A percentile compares a stretch with the other conserved stretches of the same genome.
Evolutionary conservation across 2,329 filamentous ascomycete species (phyloP).

Genomic region (Colletotrichum horii): DNA sequence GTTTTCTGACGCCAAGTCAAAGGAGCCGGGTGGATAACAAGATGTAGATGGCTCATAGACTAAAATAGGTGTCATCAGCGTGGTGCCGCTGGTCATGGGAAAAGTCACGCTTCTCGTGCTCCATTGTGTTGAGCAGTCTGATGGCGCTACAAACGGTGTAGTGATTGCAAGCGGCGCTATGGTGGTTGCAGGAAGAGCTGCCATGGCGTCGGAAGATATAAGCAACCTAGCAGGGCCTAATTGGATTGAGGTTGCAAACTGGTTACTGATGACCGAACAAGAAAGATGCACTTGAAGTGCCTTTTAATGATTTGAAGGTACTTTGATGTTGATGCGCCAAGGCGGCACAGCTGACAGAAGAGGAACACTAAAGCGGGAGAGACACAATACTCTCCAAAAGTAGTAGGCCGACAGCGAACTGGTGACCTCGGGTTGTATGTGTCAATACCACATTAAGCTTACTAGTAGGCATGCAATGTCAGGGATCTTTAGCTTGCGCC

Average conservation of each 20-base stretch:
- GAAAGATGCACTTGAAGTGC: not conserved
- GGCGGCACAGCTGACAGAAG: not conserved
- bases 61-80: not conserved
- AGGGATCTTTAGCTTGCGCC: not conserved
- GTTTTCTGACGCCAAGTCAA: not conserved
- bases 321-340: not conserved
- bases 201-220: not conserved
- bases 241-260: not conserved
- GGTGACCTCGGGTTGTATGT: not conserved
- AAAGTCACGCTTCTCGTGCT: not conserved
- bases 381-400: not conserved
- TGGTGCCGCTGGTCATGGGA: not conserved
- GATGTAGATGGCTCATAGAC: not conserved
- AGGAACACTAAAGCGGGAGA: not conserved
- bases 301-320: not conserved
- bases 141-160: not conserved
- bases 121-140: not conserved
- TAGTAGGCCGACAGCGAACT: not conserved
- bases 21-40: not conserved
- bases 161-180: not conserved
- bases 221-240: not conserved
- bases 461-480: not conserved
- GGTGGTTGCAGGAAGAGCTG: not conserved
- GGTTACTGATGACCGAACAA: not conserved
- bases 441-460: not conserved